Evolutionary conservation across 768 basidiomycete species (phyloP).

Genomic region (Clathrus columnatus): DNA sequence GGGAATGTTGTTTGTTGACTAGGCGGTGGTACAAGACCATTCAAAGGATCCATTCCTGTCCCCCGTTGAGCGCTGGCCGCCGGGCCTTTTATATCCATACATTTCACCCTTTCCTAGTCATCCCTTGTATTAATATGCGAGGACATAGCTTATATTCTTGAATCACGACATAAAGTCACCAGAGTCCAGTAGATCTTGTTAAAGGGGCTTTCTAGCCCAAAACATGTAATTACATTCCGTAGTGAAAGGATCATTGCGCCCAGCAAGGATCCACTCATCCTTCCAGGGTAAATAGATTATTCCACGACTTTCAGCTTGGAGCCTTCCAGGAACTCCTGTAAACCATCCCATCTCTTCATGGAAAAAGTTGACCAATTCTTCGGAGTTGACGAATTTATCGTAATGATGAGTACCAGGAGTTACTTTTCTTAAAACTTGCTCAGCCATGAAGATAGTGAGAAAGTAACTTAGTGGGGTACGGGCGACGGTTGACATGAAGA

Average conservation of each 20-base stretch:
- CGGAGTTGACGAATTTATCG: conserved; percentile 81
- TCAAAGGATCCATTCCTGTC: no score
- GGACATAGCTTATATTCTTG: no score
- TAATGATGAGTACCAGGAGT: conserved; percentile 85
- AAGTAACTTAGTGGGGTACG: conserved; percentile 70
- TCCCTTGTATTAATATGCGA: not conserved
- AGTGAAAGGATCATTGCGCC: conserved; percentile 34
- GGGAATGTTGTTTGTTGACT: no score
- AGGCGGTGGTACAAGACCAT: no score
- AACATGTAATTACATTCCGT: conserved; percentile 73
- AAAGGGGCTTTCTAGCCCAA: conserved; percentile 71
- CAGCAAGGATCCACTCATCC: conserved; percentile 60
- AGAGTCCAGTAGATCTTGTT: not conserved
- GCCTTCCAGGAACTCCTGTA: conserved; percentile 44
- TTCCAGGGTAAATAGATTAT: conserved; percentile 67
- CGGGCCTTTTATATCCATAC: not conserved
- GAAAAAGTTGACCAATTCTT: conserved; percentile 81
- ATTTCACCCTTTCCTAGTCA: not conserved
- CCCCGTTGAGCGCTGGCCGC: not conserved
- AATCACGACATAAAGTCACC: not conserved
- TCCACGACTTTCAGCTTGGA: conserved; percentile 73
- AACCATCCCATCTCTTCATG: conserved; percentile 54
- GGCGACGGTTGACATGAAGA: conserved; percentile 92
- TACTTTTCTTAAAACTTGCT: conserved; percentile 73
- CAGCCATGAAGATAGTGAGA: conserved; percentile 69